These are phyloP conservation scores for Pulveroboletus frians DNA, from an alignment of 768 basidiomycete species.

Conservation along the genomic window DNA sequence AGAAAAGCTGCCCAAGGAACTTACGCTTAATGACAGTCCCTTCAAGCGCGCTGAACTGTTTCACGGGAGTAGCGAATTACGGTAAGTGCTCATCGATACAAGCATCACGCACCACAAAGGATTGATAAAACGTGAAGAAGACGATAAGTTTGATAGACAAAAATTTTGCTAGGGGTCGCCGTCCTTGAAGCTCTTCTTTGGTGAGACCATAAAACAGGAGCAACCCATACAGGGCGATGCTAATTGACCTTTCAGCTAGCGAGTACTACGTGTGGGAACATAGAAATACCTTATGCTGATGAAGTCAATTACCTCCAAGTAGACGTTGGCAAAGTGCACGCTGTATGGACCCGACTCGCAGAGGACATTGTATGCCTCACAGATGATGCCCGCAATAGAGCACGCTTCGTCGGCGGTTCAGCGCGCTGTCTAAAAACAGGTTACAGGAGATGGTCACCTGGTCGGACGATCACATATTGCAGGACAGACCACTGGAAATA, in stretches of 20 bases:
- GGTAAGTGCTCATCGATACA: neutral
- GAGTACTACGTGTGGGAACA: neutral
- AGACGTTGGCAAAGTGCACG: constrained; percentile 58
- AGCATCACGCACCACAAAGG: constrained; percentile 54
- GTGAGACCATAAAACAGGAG: constrained; percentile 79
- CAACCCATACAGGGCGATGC: constrained; percentile 82
- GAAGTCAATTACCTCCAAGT: constrained; percentile 70
- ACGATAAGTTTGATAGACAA: constrained; percentile 82
- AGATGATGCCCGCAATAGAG: constrained; percentile 76
- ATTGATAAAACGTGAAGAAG: constrained; percentile 86
- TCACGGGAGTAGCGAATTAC: neutral
- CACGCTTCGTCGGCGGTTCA: constrained; percentile 12
- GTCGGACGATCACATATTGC: constrained; percentile 80
- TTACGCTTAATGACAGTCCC: constrained; percentile 63
- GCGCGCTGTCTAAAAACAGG: neutral
- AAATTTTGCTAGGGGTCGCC: constrained; percentile 80
- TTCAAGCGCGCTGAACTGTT: constrained; percentile 62
- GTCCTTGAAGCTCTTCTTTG: constrained; percentile 70
- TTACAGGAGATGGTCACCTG: constrained; percentile 28
- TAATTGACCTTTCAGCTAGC: constrained; percentile 22
- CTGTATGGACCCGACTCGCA: constrained; percentile 62
- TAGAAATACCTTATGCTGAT: constrained; percentile 67
- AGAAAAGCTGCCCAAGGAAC: neutral
- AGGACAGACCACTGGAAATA: constrained; percentile 69
- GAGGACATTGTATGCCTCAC: constrained; percentile 61